Percentiles rank a stretch among this genome's conserved stretches.
phyloP scores from a whole-genome alignment of 768 basidiomycete genomes.

The Collybiopsis confluens region DNA sequence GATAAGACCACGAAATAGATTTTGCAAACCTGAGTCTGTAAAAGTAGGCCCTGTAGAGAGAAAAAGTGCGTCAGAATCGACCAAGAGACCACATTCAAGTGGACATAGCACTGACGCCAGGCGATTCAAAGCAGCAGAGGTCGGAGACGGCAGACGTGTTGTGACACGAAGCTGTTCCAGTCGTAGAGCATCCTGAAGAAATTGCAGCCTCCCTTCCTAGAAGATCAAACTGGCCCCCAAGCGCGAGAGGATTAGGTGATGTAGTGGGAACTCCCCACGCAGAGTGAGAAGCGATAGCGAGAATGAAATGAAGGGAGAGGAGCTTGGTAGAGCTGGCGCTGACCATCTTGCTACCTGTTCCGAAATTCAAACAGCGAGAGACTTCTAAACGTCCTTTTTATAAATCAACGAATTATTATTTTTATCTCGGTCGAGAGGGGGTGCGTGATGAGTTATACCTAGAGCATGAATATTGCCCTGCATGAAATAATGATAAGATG shows the following conservation, averaged over 20 bases:
- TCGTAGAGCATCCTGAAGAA: conserved; percentile 51
- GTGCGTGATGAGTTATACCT: too few relatives aligned
- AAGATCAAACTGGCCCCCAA: conserved; percentile 16
- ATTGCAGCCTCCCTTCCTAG: conserved; percentile 23
- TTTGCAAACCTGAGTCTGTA: conserved; percentile 46
- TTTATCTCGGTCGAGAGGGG: too few relatives aligned
- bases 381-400: too few relatives aligned
- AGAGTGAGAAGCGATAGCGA: background rate
- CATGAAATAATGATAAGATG: too few relatives aligned
- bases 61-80: too few relatives aligned
- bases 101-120: conserved; percentile 42
- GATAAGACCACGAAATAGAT: background rate
- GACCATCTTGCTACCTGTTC: too few relatives aligned
- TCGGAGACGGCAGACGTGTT: conserved; percentile 40
- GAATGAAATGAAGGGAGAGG: background rate
- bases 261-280: background rate
- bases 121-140: conserved; percentile 63
- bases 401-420: too few relatives aligned
- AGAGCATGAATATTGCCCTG: too few relatives aligned
- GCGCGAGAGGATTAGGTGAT: background rate
- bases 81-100: too few relatives aligned
- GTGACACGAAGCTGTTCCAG: conserved; percentile 50
- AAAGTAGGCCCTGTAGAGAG: conserved; percentile 47
- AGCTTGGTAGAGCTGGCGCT: background rate
- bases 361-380: too few relatives aligned